Percentiles rank a stretch among this genome's conserved stretches.
phyloP scores from a whole-genome alignment of 129 eudicot genomes.

The Chrysanthemum makinoi region DNA sequence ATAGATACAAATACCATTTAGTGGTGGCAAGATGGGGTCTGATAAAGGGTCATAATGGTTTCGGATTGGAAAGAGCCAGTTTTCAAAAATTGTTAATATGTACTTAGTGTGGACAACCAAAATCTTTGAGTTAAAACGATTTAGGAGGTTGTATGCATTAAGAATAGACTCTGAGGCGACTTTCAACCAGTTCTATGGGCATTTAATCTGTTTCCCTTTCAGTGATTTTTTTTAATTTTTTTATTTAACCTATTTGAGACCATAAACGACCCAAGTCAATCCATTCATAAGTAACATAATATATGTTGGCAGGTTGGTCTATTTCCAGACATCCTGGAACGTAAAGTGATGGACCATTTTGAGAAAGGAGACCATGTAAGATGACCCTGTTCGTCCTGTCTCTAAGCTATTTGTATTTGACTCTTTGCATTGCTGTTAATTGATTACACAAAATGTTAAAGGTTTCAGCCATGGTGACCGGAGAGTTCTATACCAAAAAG shows the following conservation, averaged over 20 bases:
- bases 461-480: conserved; percentile 99
- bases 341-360: conserved; percentile 80
- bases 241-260: background rate
- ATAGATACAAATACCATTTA: background rate
- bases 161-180: background rate
- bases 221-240: background rate
- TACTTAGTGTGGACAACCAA: background rate
- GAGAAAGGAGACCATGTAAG: conserved; percentile 91
- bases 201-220: background rate
- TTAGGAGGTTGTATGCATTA: background rate
- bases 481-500: conserved; percentile 91
- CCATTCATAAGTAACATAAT: background rate
- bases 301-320: conserved; percentile 69
- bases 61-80: too few species aligned
- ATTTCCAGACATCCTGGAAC: conserved; percentile 89
- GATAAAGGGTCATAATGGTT: too few species aligned
- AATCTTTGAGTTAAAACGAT: background rate
- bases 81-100: too few species aligned
- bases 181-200: background rate
- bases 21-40: too few species aligned
- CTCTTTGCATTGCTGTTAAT: conserved; percentile 15
- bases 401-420: conserved; percentile 3
- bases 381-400: conserved; percentile 18
- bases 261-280: background rate
- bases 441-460: conserved; percentile 38